A percentile compares a stretch with the other conserved stretches of the same genome.
These are phyloP conservation scores for Leishmania lainsoni DNA, from an alignment of 208 protist genomes.

Conservation along the genomic window DNA sequence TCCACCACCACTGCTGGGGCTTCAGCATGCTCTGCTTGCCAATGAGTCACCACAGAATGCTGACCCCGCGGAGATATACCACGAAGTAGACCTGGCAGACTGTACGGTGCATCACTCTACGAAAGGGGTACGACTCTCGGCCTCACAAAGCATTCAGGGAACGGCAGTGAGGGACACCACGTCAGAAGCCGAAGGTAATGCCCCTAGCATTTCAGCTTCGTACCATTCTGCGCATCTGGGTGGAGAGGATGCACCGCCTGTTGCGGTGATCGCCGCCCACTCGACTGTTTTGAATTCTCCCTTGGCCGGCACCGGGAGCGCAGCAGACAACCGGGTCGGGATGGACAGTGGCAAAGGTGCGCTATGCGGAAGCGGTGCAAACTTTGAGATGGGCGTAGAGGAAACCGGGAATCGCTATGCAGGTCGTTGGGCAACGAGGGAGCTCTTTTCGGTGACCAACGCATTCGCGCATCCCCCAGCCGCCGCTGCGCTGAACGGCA, in stretches of 20 bases:
- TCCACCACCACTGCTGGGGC: not conserved
- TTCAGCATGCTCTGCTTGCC: not conserved
- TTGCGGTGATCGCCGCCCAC: not conserved
- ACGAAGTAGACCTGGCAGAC: not conserved
- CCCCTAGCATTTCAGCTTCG: not conserved
- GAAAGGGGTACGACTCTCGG: not conserved
- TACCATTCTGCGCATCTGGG: not conserved
- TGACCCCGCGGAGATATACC: not conserved
- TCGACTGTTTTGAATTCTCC: not conserved
- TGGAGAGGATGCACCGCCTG: not conserved
- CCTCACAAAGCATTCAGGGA: not conserved
- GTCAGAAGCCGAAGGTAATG: not conserved
- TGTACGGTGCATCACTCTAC: not conserved
- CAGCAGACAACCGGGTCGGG: conserved; percentile 3
- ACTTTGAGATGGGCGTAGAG: not conserved
- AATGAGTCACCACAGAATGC: not conserved
- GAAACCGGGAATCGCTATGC: not conserved
- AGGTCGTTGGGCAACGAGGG: not conserved
- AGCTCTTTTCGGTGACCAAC: too few species aligned
- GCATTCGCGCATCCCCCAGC: not conserved
- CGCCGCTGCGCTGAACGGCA: not conserved
- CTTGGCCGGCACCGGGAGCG: not conserved
- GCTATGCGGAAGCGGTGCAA: not conserved
- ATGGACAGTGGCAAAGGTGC: not conserved
- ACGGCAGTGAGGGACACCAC: not conserved